Evolutionary conservation across 805 yeast genomes (phyloP), one percentile per base, ranked within the genome.

Genomic region (Yamadazyma sp.): DNA sequence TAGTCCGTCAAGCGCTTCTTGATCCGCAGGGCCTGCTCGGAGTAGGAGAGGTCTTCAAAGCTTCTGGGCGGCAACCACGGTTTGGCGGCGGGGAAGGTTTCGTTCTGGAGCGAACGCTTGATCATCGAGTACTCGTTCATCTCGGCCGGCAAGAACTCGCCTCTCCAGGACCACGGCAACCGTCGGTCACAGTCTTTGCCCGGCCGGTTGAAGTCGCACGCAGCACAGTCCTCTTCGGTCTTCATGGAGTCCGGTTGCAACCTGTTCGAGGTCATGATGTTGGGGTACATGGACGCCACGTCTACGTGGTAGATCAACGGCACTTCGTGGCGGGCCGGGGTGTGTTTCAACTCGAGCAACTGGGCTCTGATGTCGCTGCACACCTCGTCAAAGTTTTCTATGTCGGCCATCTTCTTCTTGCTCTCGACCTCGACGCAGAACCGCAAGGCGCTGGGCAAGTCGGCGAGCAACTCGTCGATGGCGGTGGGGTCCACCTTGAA

Each of bases 201-300:
- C 0, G 97, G 98, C 40, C 96, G 70, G 57, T 93, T 93, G 64
- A 89, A 95, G 52, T 93, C 99, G 67, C 99, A 95, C 28, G 95
- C 80, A 0, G 99, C 98, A 64, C 99, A 95, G 53, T 89, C 96
- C 50, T 86, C 86, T 54, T 91, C 98, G 0, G 83, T 68, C 48
- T 93, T 90, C 88, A 93, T 91, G 3, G 98, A 90, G 62, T 93
- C 99, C 0, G 99, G 99, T 59, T 93, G 99, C 37, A 93, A 70
- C 55, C 99, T 78, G 62, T 93, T 93, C 0, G 98, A 85, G 5
- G 96, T 88, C 98, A 93, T 93, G 57, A 93, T 93, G 55, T 93
- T 93, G 5, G 99, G 99, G 55, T 93, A 93, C 99, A 93, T 93
- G 1, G 99, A 93, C 1, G 99, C 97, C 35, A 93, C 99, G 68